Conservation (phyloP, 148 eudicot genomes). For the Rhododendron henanense region DNA sequence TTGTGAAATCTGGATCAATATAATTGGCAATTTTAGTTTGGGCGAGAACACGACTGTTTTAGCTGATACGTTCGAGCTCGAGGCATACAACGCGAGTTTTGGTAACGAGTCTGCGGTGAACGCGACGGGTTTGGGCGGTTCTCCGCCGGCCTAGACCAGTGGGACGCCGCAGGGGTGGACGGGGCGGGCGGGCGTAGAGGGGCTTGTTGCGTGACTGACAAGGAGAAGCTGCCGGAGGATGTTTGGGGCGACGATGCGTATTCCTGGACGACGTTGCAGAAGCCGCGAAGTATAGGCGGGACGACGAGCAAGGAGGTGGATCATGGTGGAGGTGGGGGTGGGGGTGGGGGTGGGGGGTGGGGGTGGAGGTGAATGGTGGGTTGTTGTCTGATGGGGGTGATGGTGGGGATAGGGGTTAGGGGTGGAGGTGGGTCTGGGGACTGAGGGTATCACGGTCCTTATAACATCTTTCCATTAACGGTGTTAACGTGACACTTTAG, state of each 20-base stretch:
- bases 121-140: slow-evolving; percentile 70
- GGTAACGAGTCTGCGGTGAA: slow-evolving; percentile 59
- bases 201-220: slow-evolving; percentile 61
- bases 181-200: slow-evolving; percentile 96
- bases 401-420: slow-evolving; percentile 63
- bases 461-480: too few species aligned
- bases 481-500: too few species aligned
- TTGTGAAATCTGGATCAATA: slow-evolving; percentile 56
- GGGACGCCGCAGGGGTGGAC: slow-evolving; percentile 73
- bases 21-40: slow-evolving; percentile 70
- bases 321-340: slow-evolving; percentile 58
- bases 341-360: slow-evolving; percentile 27
- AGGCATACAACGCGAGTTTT: slow-evolving; percentile 59
- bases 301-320: slow-evolving; percentile 73
- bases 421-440: slow-evolving; percentile 97
- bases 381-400: slow-evolving; percentile 91
- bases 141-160: slow-evolving; percentile 73
- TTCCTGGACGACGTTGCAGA: slow-evolving; percentile 60
- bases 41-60: slow-evolving; percentile 60
- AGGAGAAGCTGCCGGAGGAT: slow-evolving; percentile 64
- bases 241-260: slow-evolving; percentile 97
- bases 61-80: slow-evolving; percentile 54
- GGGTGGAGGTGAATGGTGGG: slow-evolving; percentile 33
- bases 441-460: too few species aligned
- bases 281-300: slow-evolving; percentile 89